A percentile compares a stretch with the other conserved stretches of the same genome.
phyloP scores from a whole-genome alignment of 169 alveolate species.

The Plasmodium relictum region DNA sequence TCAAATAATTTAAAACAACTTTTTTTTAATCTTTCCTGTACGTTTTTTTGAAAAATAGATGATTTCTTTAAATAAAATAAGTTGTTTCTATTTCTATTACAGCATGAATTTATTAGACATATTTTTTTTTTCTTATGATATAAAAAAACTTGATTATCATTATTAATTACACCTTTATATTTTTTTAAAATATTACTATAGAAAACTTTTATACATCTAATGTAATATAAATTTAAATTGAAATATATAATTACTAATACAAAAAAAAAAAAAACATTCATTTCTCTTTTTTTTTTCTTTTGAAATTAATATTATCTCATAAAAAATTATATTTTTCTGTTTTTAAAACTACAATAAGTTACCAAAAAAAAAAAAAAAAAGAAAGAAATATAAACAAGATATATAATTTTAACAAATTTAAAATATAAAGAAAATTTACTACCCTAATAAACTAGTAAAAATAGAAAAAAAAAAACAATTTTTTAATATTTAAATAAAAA shows the following conservation, averaged over 20 bases:
- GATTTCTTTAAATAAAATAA: constrained; percentile 19
- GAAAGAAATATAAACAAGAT: no score
- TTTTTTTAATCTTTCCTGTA: not conserved
- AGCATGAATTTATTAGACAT: not conserved
- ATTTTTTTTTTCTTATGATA: not conserved
- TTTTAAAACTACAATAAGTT: not conserved
- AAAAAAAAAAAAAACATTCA: constrained; percentile 22
- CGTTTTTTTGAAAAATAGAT: not conserved
- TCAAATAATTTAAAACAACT: not conserved
- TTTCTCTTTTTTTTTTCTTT: constrained; percentile 11
- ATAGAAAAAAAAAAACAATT: no score
- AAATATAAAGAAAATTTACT: no score
- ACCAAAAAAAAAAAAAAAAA: constrained; percentile 18
- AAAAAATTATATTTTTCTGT: not conserved
- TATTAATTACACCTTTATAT: constrained; percentile 6
- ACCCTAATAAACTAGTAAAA: no score
- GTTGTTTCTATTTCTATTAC: not conserved
- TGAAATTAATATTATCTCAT: not conserved
- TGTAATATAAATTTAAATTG: constrained; percentile 17
- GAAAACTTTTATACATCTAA: constrained; percentile 1
- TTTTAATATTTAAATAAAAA: no score
- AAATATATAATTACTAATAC: constrained; percentile 24
- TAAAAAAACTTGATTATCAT: constrained; percentile 5
- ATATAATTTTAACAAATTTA: no score
- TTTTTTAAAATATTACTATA: constrained; percentile 7